A percentile compares a stretch with the other conserved stretches of the same genome.
Evolutionary conservation across 2,329 filamentous ascomycete species (phyloP).

Genomic region (Rhexocercosporidium sp.): DNA sequence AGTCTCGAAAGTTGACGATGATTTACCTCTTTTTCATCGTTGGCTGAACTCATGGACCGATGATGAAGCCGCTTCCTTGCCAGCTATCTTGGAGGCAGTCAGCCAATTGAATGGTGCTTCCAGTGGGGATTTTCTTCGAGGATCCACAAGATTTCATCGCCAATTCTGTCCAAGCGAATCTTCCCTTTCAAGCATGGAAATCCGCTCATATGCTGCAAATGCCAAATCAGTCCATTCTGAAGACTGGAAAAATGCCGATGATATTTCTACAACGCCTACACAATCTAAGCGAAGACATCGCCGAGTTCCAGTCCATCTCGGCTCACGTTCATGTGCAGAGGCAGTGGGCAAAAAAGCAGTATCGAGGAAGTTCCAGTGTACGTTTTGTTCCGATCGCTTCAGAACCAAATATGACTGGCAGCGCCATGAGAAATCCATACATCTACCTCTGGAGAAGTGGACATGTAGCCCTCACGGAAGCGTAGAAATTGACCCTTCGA

Average conservation of each 20-base stretch:
- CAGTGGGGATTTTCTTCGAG: neutral
- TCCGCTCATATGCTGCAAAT: neutral
- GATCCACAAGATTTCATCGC: conserved; percentile 1
- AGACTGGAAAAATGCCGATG: neutral
- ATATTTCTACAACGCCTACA: too few species aligned
- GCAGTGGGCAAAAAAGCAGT: neutral
- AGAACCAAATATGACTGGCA: conserved; percentile 6
- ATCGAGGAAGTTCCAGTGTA: neutral
- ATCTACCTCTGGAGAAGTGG: neutral
- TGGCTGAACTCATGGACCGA: conserved; percentile 2
- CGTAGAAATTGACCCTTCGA: neutral
- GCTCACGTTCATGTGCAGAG: neutral
- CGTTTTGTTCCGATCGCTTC: conserved; percentile 1
- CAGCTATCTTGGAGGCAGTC: neutral
- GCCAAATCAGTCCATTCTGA: neutral
- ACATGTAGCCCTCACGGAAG: neutral
- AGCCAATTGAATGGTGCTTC: neutral
- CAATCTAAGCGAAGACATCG: neutral
- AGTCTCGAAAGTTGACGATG: neutral
- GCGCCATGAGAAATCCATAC: neutral
- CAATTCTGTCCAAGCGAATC: neutral
- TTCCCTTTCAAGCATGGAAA: neutral
- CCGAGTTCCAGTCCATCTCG: neutral
- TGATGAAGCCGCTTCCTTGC: neutral
- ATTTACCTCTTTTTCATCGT: neutral